Evolutionary conservation across 1,284 basidiomycete genomes (phyloP), one percentile per base, ranked within the genome.

Genomic region (Mycosarcoma mackinlayi): DNA sequence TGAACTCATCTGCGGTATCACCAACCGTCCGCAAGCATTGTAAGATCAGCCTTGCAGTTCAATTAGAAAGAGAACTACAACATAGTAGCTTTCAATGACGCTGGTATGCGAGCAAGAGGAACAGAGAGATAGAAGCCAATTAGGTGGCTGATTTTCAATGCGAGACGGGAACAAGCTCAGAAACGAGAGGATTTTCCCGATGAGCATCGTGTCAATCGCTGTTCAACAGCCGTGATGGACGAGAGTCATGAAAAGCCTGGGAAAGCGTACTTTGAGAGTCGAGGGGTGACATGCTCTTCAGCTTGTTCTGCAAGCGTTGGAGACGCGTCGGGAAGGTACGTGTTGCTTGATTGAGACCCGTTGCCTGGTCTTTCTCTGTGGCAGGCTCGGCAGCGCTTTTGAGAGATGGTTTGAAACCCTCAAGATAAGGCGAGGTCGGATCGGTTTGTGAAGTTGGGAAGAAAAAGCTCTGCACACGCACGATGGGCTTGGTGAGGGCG

Each of bases 1-100:
- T 18, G 63, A 71, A 24, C 51, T 71, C 30, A 66, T 71, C 27
- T 66, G 63, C 33, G 62, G 63, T 9, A 71, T 66, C 55, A 66
- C 55, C 41, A 65, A 65, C 30, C 56, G 61, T 40, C 56, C 59
- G 19, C 45, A 57, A 24, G 38, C 35, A 21, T 37, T 40, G 16
- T 53, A n/a, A 44, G 23, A 21, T 13, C 1, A 6, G 6, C 45
- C 13, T 50, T 16, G 4, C 4, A 30, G 11, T 14, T n/a, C n/a
- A 16, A 23, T 19, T 8, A 38, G 30, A n/a, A n/a, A n/a, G n/a
- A n/a, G n/a, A n/a, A n/a, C n/a, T n/a, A n/a, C n/a, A n/a, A n/a
- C n/a, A n/a, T n/a, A n/a, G n/a, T n/a, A n/a, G n/a, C n/a, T n/a
- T n/a, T n/a, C 14, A 21, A 30, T 16, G 13, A 10, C 14, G 16